phyloP scores from a whole-genome alignment of 169 alveolate genomes.

The Plasmodium gonderi region DNA sequence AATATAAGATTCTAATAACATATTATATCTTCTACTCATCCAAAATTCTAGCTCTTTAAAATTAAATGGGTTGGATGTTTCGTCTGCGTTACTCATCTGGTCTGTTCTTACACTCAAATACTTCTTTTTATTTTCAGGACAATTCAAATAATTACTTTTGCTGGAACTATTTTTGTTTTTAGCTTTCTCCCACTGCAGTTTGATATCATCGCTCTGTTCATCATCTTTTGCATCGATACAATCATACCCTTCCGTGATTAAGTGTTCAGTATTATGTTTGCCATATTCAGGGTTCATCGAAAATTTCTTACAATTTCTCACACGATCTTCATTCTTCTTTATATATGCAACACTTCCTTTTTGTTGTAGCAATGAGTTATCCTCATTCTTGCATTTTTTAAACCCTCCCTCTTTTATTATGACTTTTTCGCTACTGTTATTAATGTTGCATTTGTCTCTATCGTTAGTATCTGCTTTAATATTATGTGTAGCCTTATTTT shows the following conservation, averaged over 20 bases:
- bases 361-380: not conserved
- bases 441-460: not conserved
- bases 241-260: not conserved
- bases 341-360: not conserved
- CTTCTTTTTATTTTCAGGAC: not conserved
- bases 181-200: slow-evolving; percentile 1
- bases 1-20: slow-evolving; percentile 9
- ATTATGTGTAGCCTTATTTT: not conserved
- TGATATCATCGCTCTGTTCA: not conserved
- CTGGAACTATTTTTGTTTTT: not conserved
- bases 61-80: not conserved
- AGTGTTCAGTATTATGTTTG: not conserved
- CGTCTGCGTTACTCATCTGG: not conserved
- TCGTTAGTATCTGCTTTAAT: not conserved
- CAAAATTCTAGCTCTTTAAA: slow-evolving; percentile 14
- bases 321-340: not conserved
- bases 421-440: slow-evolving; percentile 10
- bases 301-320: not conserved
- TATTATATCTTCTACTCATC: slow-evolving; percentile 44
- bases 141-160: not conserved
- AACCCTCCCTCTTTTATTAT: not conserved
- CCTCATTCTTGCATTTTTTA: not conserved
- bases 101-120: not conserved
- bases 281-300: not conserved
- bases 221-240: not conserved